Base-by-base conservation (phyloP, 805 yeast genomes). In the Ogataea minuta region DNA sequence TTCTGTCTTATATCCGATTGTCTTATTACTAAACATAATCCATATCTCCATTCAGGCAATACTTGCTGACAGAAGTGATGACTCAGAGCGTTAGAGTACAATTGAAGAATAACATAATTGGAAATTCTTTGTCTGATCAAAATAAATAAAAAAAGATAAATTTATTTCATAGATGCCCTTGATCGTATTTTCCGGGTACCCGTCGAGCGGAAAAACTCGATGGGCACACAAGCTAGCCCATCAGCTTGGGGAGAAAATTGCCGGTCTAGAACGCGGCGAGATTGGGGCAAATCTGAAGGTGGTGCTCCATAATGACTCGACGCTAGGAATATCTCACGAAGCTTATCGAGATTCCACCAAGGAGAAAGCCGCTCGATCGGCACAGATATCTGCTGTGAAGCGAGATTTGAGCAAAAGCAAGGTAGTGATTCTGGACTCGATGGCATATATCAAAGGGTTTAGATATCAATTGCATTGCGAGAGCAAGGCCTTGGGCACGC, bases 401-500 rank as follows among this genome's bases (percentile, higher is more conserved):
- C 71, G 97, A 48, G 87, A 84, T 47, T 62, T 93, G 3, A 70
- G 84, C 1, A 72, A 81, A 27, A 67, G 73, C 21, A 80, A 76
- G 14, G 71, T 93, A 20, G 97, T 93, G 1, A 79, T 93, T 12
- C 70, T 93, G 37, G 99, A 93, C 59, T 77, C 93, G 2, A 68
- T 89, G 53, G 80, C 86, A 28, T 93, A 93, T 59, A 93, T 93
- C 53, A 93, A 93, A 57, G 99, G 99, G 0, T 89, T 90, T 60
- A 70, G 99, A 44, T 93, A 93, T 63, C 99, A 93, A 62, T 68
- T 93, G 37, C 89, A 79, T 60, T 90, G 97, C 62, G 99, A 93
- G 60, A 90, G 96, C 26, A 91, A 90, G 59, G 83, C 88, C 1
- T 68, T 80, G 19, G 72, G 79, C 12, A 89, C 97, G 1, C 81